These are phyloP conservation scores for Phytophthora kernoviae DNA, from an alignment of 352 stramenopile species.

Conservation along the genomic window DNA sequence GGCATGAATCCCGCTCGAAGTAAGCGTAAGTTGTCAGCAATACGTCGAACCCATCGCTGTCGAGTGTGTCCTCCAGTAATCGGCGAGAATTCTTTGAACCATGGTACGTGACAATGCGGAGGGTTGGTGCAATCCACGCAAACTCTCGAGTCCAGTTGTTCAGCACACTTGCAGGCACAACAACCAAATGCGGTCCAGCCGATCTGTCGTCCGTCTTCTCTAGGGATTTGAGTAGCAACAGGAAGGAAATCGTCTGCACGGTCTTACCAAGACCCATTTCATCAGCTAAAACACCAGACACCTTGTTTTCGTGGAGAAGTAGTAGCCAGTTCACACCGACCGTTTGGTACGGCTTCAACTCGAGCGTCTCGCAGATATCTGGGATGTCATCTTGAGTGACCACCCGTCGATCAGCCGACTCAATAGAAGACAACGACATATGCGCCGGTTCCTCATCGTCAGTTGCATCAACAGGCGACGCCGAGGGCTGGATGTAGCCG, in stretches of 20 bases:
- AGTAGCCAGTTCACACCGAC: constrained; percentile 87
- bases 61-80: constrained; percentile 59
- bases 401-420: constrained; percentile 41
- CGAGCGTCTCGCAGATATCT: constrained; percentile 64
- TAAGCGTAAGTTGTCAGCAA: constrained; percentile 93
- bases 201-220: constrained; percentile 29
- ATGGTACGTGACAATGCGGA: constrained; percentile 90
- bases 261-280: constrained; percentile 96
- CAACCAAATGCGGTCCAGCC: constrained; percentile 86
- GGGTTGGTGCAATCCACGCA: constrained; percentile 90
- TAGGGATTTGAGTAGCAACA: constrained; percentile 63
- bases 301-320: constrained; percentile 75
- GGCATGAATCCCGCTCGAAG: constrained; percentile 88
- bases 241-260: constrained; percentile 84
- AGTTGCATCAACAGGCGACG: constrained; percentile 30
- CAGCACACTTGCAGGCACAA: constrained; percentile 93
- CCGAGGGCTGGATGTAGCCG: constrained; percentile 27
- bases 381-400: constrained; percentile 77
- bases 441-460: constrained; percentile 63
- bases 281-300: constrained; percentile 82
- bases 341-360: constrained; percentile 87
- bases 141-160: constrained; percentile 95
- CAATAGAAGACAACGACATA: constrained; percentile 64
- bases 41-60: constrained; percentile 71
- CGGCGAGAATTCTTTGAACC: constrained; percentile 67